Conservation (phyloP, 305 asterid genomes). For the Salvia sclarea region DNA sequence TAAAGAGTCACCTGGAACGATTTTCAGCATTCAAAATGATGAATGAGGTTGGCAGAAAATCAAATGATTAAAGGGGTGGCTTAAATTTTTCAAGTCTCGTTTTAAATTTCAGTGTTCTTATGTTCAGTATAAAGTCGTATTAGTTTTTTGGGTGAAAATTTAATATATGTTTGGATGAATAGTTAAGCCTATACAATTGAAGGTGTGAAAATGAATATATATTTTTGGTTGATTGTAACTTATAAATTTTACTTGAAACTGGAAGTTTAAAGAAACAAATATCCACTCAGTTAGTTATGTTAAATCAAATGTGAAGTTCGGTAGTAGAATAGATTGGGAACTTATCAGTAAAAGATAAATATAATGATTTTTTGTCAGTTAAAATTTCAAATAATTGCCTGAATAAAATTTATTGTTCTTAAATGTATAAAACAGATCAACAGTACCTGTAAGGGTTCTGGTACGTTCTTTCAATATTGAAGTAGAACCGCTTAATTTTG, state of each 20-base stretch:
- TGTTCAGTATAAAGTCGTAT: not conserved
- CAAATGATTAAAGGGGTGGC: slow-evolving; percentile 10
- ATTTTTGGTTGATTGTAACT: not conserved
- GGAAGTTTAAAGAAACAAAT: not conserved
- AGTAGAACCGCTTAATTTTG: slow-evolving; percentile 55
- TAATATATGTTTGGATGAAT: not conserved
- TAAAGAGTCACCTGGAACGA: slow-evolving; percentile 64
- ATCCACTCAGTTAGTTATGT: not conserved
- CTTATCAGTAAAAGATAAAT: not conserved
- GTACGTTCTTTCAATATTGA: slow-evolving; percentile 61
- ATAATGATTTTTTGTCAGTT: slow-evolving; percentile 1
- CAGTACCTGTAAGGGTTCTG: slow-evolving; percentile 62
- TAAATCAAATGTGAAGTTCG: slow-evolving; percentile 6
- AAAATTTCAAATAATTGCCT: slow-evolving; percentile 17
- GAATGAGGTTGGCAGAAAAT: slow-evolving; percentile 22
- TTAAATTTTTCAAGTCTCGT: not conserved
- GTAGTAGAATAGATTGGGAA: not conserved
- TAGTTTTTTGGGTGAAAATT: not conserved
- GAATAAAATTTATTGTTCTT: no score
- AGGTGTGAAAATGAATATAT: not conserved
- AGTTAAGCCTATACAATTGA: not conserved
- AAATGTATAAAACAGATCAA: slow-evolving; percentile 16
- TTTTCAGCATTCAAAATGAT: slow-evolving; percentile 25
- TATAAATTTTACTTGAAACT: not conserved
- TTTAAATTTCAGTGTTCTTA: not conserved